Conservation (phyloP, 177 flowering plant genomes). For the Tripterygium wilfordii region DNA sequence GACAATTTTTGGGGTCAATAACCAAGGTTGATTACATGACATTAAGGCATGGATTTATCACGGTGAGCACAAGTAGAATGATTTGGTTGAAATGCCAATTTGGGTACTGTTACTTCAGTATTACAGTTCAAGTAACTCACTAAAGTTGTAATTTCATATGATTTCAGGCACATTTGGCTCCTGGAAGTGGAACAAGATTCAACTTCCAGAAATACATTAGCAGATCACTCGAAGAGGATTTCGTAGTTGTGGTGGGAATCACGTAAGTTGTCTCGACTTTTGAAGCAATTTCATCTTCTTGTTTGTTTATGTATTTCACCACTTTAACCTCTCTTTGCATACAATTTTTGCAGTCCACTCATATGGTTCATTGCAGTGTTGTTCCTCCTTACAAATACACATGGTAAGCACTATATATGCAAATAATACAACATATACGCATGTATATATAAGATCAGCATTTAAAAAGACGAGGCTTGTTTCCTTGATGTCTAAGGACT, state of each 20-base stretch:
- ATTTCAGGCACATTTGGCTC: conserved; percentile 66
- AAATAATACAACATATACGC: neutral
- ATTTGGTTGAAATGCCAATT: neutral
- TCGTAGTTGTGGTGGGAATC: conserved; percentile 69
- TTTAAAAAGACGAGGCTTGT: no score
- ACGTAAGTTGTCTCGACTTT: conserved; percentile 27
- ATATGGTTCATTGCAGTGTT: conserved; percentile 59
- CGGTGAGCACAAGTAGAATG: conserved; percentile 21
- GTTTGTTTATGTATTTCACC: neutral
- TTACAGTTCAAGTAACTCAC: no score
- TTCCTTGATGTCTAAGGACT: neutral
- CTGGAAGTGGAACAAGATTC: conserved; percentile 40
- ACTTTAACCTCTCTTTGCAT: neutral
- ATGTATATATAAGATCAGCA: no score
- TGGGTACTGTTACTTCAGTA: no score
- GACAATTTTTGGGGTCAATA: conserved; percentile 57
- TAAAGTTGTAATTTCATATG: no score
- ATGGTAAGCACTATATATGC: conserved; percentile 33
- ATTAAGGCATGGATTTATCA: conserved; percentile 62
- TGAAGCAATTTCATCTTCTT: neutral
- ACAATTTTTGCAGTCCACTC: conserved; percentile 39
- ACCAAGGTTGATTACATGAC: conserved; percentile 59
- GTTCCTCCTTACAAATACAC: conserved; percentile 45
- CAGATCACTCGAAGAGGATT: conserved; percentile 70
- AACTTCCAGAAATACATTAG: conserved; percentile 62